Evolutionary conservation across 306 rosid species (phyloP).

Genomic region (Vigna trinervia): DNA sequence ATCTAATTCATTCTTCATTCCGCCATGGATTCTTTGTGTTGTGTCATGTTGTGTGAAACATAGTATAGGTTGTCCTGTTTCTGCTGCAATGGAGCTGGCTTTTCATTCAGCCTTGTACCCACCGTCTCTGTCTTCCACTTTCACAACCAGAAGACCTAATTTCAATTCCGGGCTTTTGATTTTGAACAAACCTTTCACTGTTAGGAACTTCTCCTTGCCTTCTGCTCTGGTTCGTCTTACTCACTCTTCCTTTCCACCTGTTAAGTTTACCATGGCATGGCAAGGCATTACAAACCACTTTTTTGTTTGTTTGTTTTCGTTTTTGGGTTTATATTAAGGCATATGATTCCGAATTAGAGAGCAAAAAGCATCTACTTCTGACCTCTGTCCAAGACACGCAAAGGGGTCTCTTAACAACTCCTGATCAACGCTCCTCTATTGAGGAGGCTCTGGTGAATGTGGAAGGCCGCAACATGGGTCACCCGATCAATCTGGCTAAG

Average conservation of each 20-base stretch:
- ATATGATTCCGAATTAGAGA: conserved; percentile 64
- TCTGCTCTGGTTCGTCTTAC: background rate
- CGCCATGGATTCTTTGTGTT: background rate
- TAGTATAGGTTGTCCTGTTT: background rate
- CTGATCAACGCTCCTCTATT: conserved; percentile 75
- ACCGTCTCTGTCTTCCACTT: background rate
- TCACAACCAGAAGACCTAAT: background rate
- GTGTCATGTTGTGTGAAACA: background rate
- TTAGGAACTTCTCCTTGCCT: background rate
- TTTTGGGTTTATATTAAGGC: conserved; percentile 46
- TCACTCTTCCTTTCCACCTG: background rate
- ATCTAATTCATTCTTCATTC: background rate
- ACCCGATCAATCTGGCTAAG: conserved; percentile 61
- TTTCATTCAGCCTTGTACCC: conserved; percentile 42
- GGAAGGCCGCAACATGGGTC: conserved; percentile 64
- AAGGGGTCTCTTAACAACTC: conserved; percentile 78
- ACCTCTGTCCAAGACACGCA: conserved; percentile 76
- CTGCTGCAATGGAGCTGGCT: conserved; percentile 53
- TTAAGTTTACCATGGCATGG: background rate
- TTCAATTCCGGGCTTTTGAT: background rate
- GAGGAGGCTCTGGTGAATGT: conserved; percentile 89
- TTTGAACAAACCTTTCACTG: background rate
- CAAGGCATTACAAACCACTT: background rate
- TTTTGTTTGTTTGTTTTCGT: background rate
- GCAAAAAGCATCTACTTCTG: conserved; percentile 63